Percentiles rank a stretch among this genome's conserved stretches.
These are phyloP conservation scores for Kodamaea ohmeri DNA, from an alignment of 1,139 yeast genomes.

Conservation along the genomic window DNA sequence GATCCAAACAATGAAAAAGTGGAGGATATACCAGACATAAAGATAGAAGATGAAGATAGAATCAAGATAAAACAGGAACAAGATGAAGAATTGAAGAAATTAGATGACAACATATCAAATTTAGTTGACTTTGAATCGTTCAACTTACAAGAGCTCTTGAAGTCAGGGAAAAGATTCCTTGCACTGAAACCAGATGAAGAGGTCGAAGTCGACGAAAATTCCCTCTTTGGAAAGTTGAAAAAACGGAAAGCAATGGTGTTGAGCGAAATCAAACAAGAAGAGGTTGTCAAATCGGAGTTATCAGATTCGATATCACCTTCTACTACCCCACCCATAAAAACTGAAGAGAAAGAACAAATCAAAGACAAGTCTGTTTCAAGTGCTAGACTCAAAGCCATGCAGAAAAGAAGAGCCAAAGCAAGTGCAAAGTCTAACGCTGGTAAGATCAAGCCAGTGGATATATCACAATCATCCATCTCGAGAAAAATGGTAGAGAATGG, in stretches of 20 bases:
- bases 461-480: conserved; percentile 76
- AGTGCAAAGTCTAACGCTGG: conserved; percentile 62
- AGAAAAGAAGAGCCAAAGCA: conserved; percentile 83
- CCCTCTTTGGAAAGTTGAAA: conserved; percentile 35
- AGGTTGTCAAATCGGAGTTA: conserved; percentile 17
- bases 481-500: conserved; percentile 49
- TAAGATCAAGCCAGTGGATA: conserved; percentile 61
- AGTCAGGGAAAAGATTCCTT: conserved; percentile 66
- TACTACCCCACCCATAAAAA: conserved; percentile 17
- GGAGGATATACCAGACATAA: conserved; percentile 13
- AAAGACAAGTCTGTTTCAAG: conserved; percentile 41
- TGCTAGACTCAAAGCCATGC: conserved; percentile 91
- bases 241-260: conserved; percentile 30
- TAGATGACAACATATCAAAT: conserved; percentile 46
- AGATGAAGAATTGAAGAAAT: conserved; percentile 45
- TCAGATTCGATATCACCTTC: conserved; percentile 16
- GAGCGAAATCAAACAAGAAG: conserved; percentile 14
- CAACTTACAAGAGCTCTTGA: conserved; percentile 61
- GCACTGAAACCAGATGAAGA: conserved; percentile 55
- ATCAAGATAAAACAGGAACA: conserved; percentile 40
- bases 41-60: conserved; percentile 24
- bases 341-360: conserved; percentile 9
- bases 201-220: conserved; percentile 23
- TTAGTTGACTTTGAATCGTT: conserved; percentile 61
- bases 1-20: conserved; percentile 58